Conservation (phyloP, 2,329 filamentous ascomycete species). For the Drechslerella coelobrocha region DNA sequence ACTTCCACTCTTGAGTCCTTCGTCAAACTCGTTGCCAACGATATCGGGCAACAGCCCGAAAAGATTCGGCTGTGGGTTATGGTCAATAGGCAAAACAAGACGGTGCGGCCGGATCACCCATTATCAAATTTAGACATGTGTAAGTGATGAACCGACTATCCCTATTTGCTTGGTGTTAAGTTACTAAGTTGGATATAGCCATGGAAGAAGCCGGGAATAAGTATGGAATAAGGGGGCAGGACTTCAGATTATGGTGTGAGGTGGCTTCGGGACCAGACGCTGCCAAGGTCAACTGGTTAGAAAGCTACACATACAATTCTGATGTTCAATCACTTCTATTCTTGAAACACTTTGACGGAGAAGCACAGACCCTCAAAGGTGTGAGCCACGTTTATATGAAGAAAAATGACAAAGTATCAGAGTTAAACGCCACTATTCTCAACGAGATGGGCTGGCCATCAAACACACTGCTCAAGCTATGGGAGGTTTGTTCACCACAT, state of each 20-base stretch:
- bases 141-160: conserved; percentile 49
- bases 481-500: conserved; percentile 66
- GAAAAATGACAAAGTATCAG: conserved; percentile 84
- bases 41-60: conserved; percentile 68
- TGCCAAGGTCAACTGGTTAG: conserved; percentile 55
- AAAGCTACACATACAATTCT: conserved; percentile 51
- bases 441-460: conserved; percentile 86
- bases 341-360: conserved; percentile 87
- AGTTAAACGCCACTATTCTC: conserved; percentile 77
- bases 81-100: conserved; percentile 99
- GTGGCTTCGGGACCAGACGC: conserved; percentile 70
- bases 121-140: conserved; percentile 77
- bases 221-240: conserved; percentile 71
- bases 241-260: conserved; percentile 86
- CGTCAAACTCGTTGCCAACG: conserved; percentile 71
- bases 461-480: conserved; percentile 75
- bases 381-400: conserved; percentile 85
- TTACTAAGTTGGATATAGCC: conserved; percentile 55
- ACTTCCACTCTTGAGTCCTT: conserved; percentile 80
- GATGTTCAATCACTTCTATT: conserved; percentile 74
- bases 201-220: conserved; percentile 76
- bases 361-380: conserved; percentile 75
- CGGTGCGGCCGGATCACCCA: conserved; percentile 85
- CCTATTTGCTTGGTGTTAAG: neutral
- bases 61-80: conserved; percentile 89